Conservation (phyloP, 257 asterid genomes). For the Solanum etuberosum region DNA sequence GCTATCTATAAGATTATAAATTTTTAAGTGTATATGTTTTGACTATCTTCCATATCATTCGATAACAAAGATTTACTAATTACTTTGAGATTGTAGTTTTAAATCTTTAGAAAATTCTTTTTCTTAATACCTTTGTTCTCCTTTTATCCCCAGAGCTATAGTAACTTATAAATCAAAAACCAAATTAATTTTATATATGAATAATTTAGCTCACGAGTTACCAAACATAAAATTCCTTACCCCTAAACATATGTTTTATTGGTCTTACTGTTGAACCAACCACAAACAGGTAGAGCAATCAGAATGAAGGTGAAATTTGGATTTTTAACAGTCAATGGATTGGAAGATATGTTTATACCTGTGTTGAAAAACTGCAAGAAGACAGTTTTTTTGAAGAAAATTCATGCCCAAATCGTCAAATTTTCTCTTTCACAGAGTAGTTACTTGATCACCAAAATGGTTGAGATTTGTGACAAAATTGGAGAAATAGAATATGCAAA, state of each 20-base stretch:
- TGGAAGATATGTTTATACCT: constrained; percentile 40
- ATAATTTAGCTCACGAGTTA: no score
- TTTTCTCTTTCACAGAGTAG: constrained; percentile 51
- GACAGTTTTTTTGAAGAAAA: constrained; percentile 27
- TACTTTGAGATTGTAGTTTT: not conserved
- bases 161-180: no score
- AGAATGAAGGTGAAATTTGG: constrained; percentile 28
- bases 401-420: constrained; percentile 64
- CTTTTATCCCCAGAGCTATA: no score
- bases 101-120: no score
- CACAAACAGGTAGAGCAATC: not conserved
- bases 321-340: constrained; percentile 24
- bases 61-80: not conserved
- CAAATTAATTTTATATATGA: no score
- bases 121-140: not conserved
- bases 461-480: constrained; percentile 51
- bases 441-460: constrained; percentile 67
- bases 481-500: constrained; percentile 48
- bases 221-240: no score
- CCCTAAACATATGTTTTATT: no score
- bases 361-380: constrained; percentile 21
- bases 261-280: not conserved
- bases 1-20: not conserved
- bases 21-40: no score
- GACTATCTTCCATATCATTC: not conserved